Base-by-base conservation (phyloP, 2,329 filamentous ascomycete genomes). In the Nigrospora sphaerica region DNA sequence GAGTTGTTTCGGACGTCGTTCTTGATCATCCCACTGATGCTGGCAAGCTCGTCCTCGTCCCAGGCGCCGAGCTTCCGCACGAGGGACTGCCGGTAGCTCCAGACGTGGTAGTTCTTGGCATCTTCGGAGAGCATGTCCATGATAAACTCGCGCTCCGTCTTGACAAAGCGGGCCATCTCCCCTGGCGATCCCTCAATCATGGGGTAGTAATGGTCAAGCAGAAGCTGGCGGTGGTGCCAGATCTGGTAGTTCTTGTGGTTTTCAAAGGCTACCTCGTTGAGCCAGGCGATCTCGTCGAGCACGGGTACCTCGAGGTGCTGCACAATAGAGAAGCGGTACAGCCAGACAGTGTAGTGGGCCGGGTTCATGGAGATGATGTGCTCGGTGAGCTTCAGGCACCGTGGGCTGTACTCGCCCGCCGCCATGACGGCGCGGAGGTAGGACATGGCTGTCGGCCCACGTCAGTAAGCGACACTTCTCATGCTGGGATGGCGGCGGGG, bases 211-310 rank as follows among this genome's bases (percentile, higher is more conserved):
- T 75, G 64, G 54, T 85, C 78, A 44, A 85, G 70, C 32, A 86
- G 70, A n/a, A 83, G 70, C 63, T 85, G 80, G 23, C 81, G 76
- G 58, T 85, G 81, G 63, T 85, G 81, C 88, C 93, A 98, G 65
- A 98, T 98, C 69, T 98, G 93, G 71, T 98, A 98, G 71, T 97
- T 98, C 68, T 98, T 98, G 59, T 95, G 82, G 63, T 95, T 85
- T 47, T 80, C 75, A 44, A 95, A 73, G 12, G 92, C 88, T 28
- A 93, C 82, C 12, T 81, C 73, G 66, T 96, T 95, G 44, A 98
- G 75, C 90, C 92, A 98, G 38, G 73, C 70, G 40, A 96, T 74
- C 66, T 98, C 93, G 49, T 84, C 76, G 3, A 73, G 67, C 39
- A 93, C 71, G 46, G 83, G 71, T 41, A 84, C 75, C 41, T 78